Percentiles rank a stretch among this genome's conserved stretches.
These are phyloP conservation scores for Wilcoxina mikolae DNA, from an alignment of 495 filamentous ascomycete species.

Conservation along the genomic window DNA sequence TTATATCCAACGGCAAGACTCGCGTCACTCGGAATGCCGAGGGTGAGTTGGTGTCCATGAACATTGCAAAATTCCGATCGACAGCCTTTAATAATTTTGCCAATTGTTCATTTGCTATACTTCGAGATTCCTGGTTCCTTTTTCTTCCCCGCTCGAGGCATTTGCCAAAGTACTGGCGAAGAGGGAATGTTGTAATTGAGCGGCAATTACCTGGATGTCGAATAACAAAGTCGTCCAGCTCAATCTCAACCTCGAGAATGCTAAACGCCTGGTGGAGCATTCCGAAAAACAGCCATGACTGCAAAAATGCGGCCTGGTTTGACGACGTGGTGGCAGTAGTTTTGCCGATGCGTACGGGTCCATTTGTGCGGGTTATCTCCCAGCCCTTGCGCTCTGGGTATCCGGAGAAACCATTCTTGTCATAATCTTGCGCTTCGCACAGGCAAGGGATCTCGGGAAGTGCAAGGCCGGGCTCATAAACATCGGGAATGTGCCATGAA, in stretches of 20 bases:
- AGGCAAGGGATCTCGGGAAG: conserved; percentile 1
- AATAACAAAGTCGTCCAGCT: background rate
- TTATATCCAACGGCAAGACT: conserved; percentile 2
- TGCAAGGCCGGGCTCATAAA: background rate
- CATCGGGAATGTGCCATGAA: conserved; percentile 4
- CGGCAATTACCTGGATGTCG: background rate
- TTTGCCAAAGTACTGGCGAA: background rate
- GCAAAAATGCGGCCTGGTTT: conserved; percentile 7
- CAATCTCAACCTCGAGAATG: background rate
- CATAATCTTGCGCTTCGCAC: background rate
- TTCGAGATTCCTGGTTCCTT: background rate
- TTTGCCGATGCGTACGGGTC: background rate
- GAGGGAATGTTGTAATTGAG: background rate
- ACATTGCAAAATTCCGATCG: background rate
- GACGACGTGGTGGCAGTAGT: background rate
- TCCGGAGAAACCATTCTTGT: conserved; percentile 4
- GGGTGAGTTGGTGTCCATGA: background rate
- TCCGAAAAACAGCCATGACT: conserved; percentile 11
- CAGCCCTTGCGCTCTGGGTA: background rate
- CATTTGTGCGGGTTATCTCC: background rate
- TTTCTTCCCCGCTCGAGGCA: background rate
- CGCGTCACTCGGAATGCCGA: background rate
- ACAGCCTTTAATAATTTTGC: conserved; percentile 3
- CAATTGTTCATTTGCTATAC: background rate
- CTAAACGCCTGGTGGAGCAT: conserved; percentile 1